A percentile compares a stretch with the other conserved stretches of the same genome.
These are phyloP conservation scores for Candida smagusa DNA, from an alignment of 1,139 yeast species.

Conservation along the genomic window DNA sequence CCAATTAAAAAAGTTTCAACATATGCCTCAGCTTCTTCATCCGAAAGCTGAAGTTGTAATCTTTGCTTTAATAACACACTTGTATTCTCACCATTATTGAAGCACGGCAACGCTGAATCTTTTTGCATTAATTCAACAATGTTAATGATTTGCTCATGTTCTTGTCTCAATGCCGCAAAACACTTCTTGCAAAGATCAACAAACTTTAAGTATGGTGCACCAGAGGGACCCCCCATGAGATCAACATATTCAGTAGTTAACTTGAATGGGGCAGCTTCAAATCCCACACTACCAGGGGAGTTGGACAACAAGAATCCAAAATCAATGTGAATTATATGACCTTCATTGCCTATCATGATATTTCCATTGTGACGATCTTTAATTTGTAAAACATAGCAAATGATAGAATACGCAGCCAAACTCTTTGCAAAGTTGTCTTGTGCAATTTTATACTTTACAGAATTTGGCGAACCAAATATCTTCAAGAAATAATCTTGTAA, in stretches of 20 bases:
- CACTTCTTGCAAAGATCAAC: constrained; percentile 63
- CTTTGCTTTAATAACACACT: constrained; percentile 75
- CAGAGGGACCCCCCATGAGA: constrained; percentile 72
- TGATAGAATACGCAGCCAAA: constrained; percentile 82
- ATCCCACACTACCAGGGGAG: constrained; percentile 94
- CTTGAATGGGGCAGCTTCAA: constrained; percentile 96
- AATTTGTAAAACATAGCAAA: constrained; percentile 84
- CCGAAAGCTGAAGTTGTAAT: constrained; percentile 71
- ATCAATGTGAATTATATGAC: constrained; percentile 93
- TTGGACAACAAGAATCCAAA: constrained; percentile 91
- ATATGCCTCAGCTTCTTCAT: constrained; percentile 68
- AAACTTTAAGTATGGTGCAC: constrained; percentile 57
- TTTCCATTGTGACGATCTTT: constrained; percentile 97
- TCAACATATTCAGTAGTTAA: constrained; percentile 85
- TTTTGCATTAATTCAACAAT: constrained; percentile 93
- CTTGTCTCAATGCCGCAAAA: constrained; percentile 66
- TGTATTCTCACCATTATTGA: constrained; percentile 81
- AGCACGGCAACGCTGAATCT: constrained; percentile 87
- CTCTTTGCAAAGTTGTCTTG: constrained; percentile 82
- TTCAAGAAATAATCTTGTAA: constrained; percentile 72
- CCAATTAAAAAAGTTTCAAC: constrained; percentile 74
- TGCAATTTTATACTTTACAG: constrained; percentile 60
- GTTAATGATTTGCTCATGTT: constrained; percentile 68
- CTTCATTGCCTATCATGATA: constrained; percentile 89
- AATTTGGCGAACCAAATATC: constrained; percentile 62